A percentile compares a stretch with the other conserved stretches of the same genome.
phyloP scores from a whole-genome alignment of 176 grass and related monocot species.

The Urochloa ruziziensis region DNA sequence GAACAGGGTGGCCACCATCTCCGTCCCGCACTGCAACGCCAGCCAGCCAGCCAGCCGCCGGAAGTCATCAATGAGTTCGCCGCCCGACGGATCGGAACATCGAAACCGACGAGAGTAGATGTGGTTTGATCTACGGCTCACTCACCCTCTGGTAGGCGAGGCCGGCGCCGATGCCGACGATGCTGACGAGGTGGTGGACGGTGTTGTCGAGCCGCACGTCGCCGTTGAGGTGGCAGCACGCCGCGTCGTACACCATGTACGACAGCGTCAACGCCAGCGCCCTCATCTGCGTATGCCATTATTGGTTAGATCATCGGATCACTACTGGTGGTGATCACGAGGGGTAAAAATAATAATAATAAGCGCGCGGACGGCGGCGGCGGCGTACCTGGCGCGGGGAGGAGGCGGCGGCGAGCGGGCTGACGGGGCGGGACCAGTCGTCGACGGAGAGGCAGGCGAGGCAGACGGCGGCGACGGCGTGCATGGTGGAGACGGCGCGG shows the following conservation, averaged over 20 bases:
- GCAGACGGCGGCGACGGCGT: conserved; percentile 50
- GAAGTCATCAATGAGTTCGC: background rate
- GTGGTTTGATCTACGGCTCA: no score
- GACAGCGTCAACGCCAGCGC: conserved; percentile 52
- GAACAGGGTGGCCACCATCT: conserved; percentile 59
- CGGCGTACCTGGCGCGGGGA: conserved; percentile 49
- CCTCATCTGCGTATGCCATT: conserved; percentile 71
- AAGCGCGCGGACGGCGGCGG: no score
- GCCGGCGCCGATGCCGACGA: conserved; percentile 61
- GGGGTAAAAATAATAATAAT: no score
- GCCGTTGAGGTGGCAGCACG: conserved; percentile 54
- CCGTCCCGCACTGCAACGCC: conserved; percentile 57
- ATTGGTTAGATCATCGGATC: no score
- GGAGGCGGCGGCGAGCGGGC: conserved; percentile 55
- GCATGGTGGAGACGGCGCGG: conserved; percentile 55
- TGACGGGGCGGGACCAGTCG: conserved; percentile 51
- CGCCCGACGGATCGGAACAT: background rate
- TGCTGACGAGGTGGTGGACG: conserved; percentile 65
- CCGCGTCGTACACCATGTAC: conserved; percentile 69
- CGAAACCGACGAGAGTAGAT: no score
- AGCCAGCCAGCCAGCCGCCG: background rate
- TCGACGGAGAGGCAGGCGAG: conserved; percentile 55
- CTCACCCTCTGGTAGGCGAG: conserved; percentile 60
- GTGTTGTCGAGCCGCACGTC: conserved; percentile 49
- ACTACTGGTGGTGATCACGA: no score